Evolutionary conservation across 2,329 filamentous ascomycete species (phyloP).

Genomic region (Lasiodiplodia sp.): DNA sequence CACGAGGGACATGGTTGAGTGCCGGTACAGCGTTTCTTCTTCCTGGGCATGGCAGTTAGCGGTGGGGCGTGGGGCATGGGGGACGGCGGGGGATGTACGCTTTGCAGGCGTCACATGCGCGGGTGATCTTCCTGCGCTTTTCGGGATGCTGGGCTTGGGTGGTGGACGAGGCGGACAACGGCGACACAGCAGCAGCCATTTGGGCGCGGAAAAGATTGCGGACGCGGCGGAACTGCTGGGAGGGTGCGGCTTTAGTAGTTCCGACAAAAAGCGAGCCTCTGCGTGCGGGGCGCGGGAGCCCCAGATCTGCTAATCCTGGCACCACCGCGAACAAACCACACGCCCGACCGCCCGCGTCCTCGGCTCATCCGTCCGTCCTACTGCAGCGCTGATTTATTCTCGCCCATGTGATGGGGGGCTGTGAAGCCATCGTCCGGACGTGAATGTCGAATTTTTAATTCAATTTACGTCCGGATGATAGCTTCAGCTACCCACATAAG

Average conservation of each 20-base stretch:
- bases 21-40: constrained; percentile 30
- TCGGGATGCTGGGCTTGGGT: constrained; percentile 12
- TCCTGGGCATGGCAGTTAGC: constrained; percentile 9
- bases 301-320: constrained; percentile 6
- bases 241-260: constrained; percentile 24
- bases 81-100: neutral
- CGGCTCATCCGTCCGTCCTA: neutral
- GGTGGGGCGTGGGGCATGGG: neutral
- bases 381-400: neutral
- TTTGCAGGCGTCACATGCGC: constrained; percentile 29
- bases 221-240: constrained; percentile 14
- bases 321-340: neutral
- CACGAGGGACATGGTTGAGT: constrained; percentile 29
- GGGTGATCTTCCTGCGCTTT: constrained; percentile 30
- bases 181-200: constrained; percentile 26
- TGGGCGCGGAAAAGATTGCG: constrained; percentile 19
- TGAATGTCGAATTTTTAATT: too few species aligned
- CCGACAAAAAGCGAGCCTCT: neutral
- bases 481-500: too few species aligned
- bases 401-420: too few species aligned
- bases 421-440: too few species aligned
- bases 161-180: constrained; percentile 20
- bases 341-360: neutral
- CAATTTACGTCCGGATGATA: too few species aligned
- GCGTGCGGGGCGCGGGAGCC: constrained; percentile 11